Percentiles rank a stretch among this genome's conserved stretches.
Evolutionary conservation across 2,329 filamentous ascomycete genomes (phyloP).

Genomic region (Hypomyces rosellus): DNA sequence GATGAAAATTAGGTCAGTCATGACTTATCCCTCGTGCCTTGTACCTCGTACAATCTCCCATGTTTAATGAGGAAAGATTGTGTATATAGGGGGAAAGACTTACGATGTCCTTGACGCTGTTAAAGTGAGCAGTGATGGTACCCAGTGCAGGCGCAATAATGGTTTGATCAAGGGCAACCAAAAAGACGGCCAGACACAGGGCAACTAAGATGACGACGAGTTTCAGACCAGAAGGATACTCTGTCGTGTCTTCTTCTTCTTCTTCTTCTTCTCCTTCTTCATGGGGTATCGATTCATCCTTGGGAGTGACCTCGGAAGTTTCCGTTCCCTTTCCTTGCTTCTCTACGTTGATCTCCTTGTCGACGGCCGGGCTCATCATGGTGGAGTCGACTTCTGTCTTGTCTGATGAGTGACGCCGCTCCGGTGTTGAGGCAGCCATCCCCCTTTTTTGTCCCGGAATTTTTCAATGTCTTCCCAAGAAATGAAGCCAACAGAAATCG

Average conservation of each 20-base stretch:
- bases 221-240: conserved; percentile 35
- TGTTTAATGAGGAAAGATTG: not conserved
- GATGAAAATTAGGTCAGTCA: not conserved
- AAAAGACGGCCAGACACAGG: conserved; percentile 41
- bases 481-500: too few relatives aligned
- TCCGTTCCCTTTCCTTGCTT: not conserved
- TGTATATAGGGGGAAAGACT: conserved; percentile 13
- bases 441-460: too few relatives aligned
- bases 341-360: conserved; percentile 2
- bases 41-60: too few relatives aligned
- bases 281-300: not conserved
- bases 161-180: conserved; percentile 46
- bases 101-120: conserved; percentile 40
- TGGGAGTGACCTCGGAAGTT: not conserved
- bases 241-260: conserved; percentile 8
- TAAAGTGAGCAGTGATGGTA: conserved; percentile 42
- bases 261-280: not conserved
- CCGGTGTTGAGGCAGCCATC: not conserved
- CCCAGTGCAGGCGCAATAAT: conserved; percentile 48
- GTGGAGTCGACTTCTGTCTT: conserved; percentile 26
- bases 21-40: not conserved
- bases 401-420: conserved; percentile 21
- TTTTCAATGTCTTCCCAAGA: too few relatives aligned
- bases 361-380: conserved; percentile 14
- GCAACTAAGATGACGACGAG: conserved; percentile 36